Evolutionary conservation across 1,284 basidiomycete species (phyloP).

Genomic region (Cryptococcus hybrid): DNA sequence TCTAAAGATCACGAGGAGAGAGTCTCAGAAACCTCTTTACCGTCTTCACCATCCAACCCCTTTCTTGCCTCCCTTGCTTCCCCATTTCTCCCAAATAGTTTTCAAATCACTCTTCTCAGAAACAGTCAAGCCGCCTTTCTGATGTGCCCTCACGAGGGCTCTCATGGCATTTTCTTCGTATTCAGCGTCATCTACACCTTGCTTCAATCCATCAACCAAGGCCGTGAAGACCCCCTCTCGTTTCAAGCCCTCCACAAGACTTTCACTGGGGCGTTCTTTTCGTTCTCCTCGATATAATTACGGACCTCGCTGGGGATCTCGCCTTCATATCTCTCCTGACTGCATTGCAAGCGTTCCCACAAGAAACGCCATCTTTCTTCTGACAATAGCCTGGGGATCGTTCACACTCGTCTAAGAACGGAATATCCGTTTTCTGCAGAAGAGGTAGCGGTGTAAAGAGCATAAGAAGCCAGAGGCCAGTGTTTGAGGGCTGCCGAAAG

Average conservation of each 20-base stretch:
- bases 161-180: constrained; percentile 76
- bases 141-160: constrained; percentile 52
- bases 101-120: constrained; percentile 42
- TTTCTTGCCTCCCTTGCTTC: constrained; percentile 24
- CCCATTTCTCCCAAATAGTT: constrained; percentile 34
- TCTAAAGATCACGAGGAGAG: constrained; percentile 1
- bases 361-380: constrained; percentile 85
- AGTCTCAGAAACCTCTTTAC: constrained; percentile 13
- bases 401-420: constrained; percentile 24
- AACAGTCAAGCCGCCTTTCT: constrained; percentile 33
- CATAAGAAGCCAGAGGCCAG: constrained; percentile 30
- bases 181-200: constrained; percentile 71
- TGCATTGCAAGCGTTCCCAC: constrained; percentile 74
- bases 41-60: constrained; percentile 40
- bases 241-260: constrained; percentile 26
- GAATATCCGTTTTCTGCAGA: constrained; percentile 19
- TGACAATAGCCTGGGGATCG: constrained; percentile 75
- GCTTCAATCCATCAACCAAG: constrained; percentile 34
- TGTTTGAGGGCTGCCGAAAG: constrained; percentile 84
- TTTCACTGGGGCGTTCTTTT: constrained; percentile 12
- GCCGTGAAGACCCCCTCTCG: constrained; percentile 32
- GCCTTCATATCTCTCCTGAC: constrained; percentile 52
- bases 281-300: constrained; percentile 29
- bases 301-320: constrained; percentile 44
- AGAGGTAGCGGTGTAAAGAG: constrained; percentile 3